These are phyloP conservation scores for Fusarium sp. DNA, from an alignment of 2,329 filamentous ascomycete genomes.

Conservation along the genomic window DNA sequence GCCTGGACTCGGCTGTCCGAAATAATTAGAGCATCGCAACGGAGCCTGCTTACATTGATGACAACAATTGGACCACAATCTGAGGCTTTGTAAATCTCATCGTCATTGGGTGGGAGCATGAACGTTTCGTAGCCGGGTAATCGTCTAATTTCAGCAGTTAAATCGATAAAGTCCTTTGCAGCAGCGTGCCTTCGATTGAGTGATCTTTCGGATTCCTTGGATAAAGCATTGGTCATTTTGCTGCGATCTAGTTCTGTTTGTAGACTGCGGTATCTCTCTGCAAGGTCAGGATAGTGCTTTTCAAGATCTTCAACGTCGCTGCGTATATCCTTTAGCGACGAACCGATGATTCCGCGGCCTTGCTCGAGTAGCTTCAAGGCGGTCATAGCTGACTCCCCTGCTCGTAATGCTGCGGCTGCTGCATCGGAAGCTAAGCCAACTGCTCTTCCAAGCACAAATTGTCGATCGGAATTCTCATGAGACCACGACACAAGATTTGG, in stretches of 20 bases:
- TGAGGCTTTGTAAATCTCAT: neutral
- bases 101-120: neutral
- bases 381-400: accelerated
- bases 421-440: neutral
- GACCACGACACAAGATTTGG: neutral
- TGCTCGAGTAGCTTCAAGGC: neutral
- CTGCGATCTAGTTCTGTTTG: neutral
- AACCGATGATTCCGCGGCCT: neutral
- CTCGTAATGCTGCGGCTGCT: neutral
- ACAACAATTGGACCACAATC: neutral
- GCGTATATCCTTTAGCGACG: neutral
- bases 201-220: neutral
- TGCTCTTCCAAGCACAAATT: neutral
- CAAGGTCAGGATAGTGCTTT: accelerated
- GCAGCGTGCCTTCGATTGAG: neutral
- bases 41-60: neutral
- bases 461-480: neutral
- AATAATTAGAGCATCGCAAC: neutral
- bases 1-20: neutral
- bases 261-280: neutral
- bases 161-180: neutral
- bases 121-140: neutral
- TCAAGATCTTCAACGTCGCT: neutral
- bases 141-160: neutral
- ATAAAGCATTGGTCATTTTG: neutral